Percentiles rank a stretch among this genome's conserved stretches.
Evolutionary conservation across 306 rosid genomes (phyloP).

Genomic region (barrel medic (Medicago truncatula)): DNA sequence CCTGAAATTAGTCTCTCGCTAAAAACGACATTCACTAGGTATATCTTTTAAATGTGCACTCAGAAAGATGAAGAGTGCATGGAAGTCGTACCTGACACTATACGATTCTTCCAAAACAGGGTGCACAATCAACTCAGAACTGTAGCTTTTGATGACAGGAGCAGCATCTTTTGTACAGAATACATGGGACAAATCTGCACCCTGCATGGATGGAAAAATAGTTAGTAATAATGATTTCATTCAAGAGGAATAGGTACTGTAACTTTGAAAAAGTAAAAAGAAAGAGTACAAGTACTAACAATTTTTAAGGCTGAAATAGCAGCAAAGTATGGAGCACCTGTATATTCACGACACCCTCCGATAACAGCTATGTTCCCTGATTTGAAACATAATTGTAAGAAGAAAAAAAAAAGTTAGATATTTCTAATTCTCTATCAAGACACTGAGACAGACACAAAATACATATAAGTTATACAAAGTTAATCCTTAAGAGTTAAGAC

Average conservation of each 20-base stretch:
- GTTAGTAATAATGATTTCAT: background rate
- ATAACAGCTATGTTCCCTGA: constrained; percentile 91
- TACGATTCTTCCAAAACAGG: constrained; percentile 90
- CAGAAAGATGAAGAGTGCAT: constrained; percentile 33
- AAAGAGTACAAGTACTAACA: constrained; percentile 52
- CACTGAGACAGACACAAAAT: background rate
- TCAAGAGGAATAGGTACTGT: constrained; percentile 21
- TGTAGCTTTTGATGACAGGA: constrained; percentile 83
- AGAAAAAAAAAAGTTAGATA: constrained; percentile 29
- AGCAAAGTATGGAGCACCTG: constrained; percentile 97
- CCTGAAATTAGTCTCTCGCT: constrained; percentile 50
- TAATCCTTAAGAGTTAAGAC: constrained; percentile 1
- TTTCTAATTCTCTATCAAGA: constrained; percentile 13
- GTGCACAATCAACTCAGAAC: constrained; percentile 92
- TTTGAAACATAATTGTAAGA: constrained; percentile 40
- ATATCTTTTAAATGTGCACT: constrained; percentile 6
- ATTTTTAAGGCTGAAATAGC: constrained; percentile 91
- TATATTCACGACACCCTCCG: constrained; percentile 98
- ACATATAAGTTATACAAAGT: constrained; percentile 3
- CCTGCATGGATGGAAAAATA: constrained; percentile 52
- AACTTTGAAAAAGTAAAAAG: background rate
- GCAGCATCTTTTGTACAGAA: constrained; percentile 95
- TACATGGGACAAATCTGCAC: constrained; percentile 95
- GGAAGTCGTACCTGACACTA: constrained; percentile 58
- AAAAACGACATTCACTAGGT: constrained; percentile 35